Percentiles rank a stretch among this genome's conserved stretches.
These are phyloP conservation scores for Peniophora sp. DNA, from an alignment of 1,284 basidiomycete genomes.

Conservation along the genomic window DNA sequence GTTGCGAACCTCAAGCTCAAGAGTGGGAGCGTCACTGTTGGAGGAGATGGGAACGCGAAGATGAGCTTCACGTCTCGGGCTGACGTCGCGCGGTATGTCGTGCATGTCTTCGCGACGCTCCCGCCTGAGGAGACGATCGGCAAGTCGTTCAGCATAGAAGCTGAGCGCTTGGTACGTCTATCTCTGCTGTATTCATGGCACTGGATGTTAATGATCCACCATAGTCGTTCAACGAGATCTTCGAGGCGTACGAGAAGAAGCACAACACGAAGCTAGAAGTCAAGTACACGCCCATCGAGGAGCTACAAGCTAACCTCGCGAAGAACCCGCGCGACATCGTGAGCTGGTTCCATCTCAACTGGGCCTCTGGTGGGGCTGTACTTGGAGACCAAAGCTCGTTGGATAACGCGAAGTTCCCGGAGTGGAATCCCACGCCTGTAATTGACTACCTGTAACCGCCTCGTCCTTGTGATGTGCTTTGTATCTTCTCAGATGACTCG, in stretches of 20 bases:
- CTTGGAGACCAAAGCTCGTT: conserved; percentile 1
- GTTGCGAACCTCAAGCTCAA: conserved; percentile 12
- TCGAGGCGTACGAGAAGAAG: conserved; percentile 8
- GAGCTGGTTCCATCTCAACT: conserved; percentile 7
- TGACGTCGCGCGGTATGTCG: conserved; percentile 28
- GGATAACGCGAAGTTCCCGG: conserved; percentile 11
- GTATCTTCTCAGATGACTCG: too few species aligned
- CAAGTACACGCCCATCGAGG: conserved; percentile 5
- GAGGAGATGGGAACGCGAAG: conserved; percentile 22
- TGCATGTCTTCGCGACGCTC: conserved; percentile 24
- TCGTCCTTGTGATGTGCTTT: too few species aligned
- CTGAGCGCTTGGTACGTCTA: conserved; percentile 19
- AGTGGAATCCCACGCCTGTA: conserved; percentile 14
- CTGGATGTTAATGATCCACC: background rate
- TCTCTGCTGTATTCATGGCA: background rate
- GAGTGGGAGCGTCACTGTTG: conserved; percentile 23
- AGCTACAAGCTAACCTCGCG: conserved; percentile 6
- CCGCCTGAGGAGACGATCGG: conserved; percentile 20
- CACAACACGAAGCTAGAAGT: conserved; percentile 11
- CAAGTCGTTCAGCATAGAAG: conserved; percentile 27
- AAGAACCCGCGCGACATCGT: conserved; percentile 9
- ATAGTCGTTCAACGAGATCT: conserved; percentile 13
- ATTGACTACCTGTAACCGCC: conserved; percentile 1
- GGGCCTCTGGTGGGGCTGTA: conserved; percentile 7
- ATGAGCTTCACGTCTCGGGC: conserved; percentile 23